Evolutionary conservation across 129 eudicot species (phyloP), one percentile per base, ranked within the genome.

Genomic region (Artemisia annua): DNA sequence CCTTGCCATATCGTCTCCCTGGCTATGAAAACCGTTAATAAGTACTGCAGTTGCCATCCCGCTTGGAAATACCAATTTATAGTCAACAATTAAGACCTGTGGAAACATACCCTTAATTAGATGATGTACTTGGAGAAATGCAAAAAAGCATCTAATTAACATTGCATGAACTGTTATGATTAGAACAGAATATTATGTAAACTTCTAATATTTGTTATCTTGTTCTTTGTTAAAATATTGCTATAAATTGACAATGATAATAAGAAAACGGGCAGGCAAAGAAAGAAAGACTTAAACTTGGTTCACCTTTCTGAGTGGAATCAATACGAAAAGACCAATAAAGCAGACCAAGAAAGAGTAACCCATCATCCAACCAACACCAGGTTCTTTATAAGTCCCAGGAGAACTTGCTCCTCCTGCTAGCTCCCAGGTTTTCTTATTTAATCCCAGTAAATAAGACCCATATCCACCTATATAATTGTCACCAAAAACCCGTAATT

Each of bases 1-100:
- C 97, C 74, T 88, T 26, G 93, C 92, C 79, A 72, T 77, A 30
- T 87, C 81, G 56, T 88, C 96, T 48, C 87, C 91, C 63, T 74
- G 86, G 62, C 83, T 58, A 67, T 91, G 97, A 72, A 91, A 88
- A 67, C 97, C 97, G 50, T 91, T 88, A 20, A 91, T 91, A 13
- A 91, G 96, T 71, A 91, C 96, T 10, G 93, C 97, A 20, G 97
- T 91, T 32, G 97, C 97, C 97, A 91, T 91, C 64, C 97, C 97
- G 73, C 87, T 91, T 72, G 94, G 94, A 81, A 87, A 87, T 24
- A 85, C 68, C 82, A 90, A 63, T 66, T 90, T 90, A 74, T 87
- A 90, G 75, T 90, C 97, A 6, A 90, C 83, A 62, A 91, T 91
- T 78, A 91, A 72, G 64, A 91, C 85, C 96, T 91, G 88, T 59